phyloP scores from a whole-genome alignment of 2,329 filamentous ascomycete species.

The Macrophomina phaseolina region DNA sequence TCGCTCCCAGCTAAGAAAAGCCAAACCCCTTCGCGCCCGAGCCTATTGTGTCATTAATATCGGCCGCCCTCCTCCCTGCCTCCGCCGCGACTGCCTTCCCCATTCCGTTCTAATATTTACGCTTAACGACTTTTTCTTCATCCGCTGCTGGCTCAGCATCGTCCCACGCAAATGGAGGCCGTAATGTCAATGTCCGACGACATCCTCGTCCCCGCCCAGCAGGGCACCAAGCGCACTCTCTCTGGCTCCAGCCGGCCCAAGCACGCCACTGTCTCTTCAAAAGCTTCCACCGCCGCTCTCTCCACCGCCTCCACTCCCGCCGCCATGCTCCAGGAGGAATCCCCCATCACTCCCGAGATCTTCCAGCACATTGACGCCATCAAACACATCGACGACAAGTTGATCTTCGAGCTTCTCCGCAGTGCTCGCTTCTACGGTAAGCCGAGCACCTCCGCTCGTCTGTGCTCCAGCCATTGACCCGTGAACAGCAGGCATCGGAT shows the following conservation, averaged over 20 bases:
- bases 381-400: constrained; percentile 48
- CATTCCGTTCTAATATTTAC: not conserved
- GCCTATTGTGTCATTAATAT: constrained; percentile 16
- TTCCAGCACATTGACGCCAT: constrained; percentile 48
- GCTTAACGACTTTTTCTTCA: not conserved
- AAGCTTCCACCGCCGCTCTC: constrained; percentile 3
- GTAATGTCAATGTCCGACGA: constrained; percentile 18
- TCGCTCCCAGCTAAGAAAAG: not conserved
- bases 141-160: constrained; percentile 14
- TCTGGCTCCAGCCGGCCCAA: constrained; percentile 18
- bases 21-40: not conserved
- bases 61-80: not conserved
- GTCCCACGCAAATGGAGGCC: not conserved
- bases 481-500: not conserved
- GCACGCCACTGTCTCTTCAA: not conserved
- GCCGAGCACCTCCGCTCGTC: constrained; percentile 26
- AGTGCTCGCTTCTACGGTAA: constrained; percentile 46
- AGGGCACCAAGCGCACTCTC: constrained; percentile 20
- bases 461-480: not conserved
- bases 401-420: constrained; percentile 45
- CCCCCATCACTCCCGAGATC: constrained; percentile 41
- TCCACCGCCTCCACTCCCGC: constrained; percentile 38
- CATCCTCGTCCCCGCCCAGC: constrained; percentile 1
- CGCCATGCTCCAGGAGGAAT: constrained; percentile 9
- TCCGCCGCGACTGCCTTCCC: not conserved